Conservation (phyloP, 2,329 filamentous ascomycete species). For the Thelonectria blattea region DNA sequence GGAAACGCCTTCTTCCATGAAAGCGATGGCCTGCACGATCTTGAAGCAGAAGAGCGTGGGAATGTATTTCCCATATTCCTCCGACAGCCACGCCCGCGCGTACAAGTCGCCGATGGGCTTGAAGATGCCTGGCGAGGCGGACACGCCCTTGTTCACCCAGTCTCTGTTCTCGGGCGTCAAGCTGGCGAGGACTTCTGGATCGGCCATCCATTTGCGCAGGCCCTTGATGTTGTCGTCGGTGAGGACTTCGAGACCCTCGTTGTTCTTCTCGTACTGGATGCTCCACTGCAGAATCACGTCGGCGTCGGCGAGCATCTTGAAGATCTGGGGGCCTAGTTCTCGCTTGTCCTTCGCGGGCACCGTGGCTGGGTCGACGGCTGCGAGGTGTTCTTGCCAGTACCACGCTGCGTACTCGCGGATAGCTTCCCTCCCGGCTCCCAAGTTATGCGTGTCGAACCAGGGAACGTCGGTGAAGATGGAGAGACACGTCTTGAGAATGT, state of each 20-base stretch:
- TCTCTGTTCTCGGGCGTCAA: conserved; percentile 38
- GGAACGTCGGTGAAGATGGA: conserved; percentile 46
- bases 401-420: conserved; percentile 50
- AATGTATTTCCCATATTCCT: conserved; percentile 44
- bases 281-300: conserved; percentile 49
- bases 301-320: conserved; percentile 47
- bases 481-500: conserved; percentile 48
- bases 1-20: conserved; percentile 46
- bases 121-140: conserved; percentile 41
- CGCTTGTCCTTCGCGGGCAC: conserved; percentile 41
- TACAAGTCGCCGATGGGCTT: conserved; percentile 48
- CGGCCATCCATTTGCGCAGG: conserved; percentile 45
- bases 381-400: conserved; percentile 54
- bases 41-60: conserved; percentile 51
- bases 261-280: conserved; percentile 47
- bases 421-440: conserved; percentile 38
- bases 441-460: conserved; percentile 39
- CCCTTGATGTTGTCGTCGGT: conserved; percentile 47
- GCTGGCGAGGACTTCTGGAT: conserved; percentile 41
- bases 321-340: conserved; percentile 42
- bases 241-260: conserved; percentile 51
- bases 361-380: conserved; percentile 40
- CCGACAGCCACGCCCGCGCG: conserved; percentile 47
- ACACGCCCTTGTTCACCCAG: conserved; percentile 40
- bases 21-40: conserved; percentile 50